Conservation (phyloP, 345 rosid species). For the Brassica juncea region DNA sequence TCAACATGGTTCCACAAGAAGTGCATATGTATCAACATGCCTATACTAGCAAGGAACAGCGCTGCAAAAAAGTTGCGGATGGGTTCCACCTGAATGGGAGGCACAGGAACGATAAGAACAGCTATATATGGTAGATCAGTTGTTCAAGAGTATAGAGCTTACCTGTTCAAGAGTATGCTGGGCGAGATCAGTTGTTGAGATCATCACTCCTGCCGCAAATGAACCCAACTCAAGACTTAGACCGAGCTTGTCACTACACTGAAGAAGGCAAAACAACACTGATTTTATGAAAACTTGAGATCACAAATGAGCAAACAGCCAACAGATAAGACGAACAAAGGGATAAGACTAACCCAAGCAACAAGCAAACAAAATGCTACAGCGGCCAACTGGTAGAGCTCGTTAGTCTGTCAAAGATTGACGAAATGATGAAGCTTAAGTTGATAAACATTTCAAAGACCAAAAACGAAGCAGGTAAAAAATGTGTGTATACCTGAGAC, state of each 20-base stretch:
- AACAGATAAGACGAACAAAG: constrained; percentile 37
- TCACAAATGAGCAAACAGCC: constrained; percentile 1
- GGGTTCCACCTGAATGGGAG: constrained; percentile 71
- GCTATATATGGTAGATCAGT: neutral
- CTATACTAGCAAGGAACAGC: constrained; percentile 88
- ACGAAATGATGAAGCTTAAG: constrained; percentile 3
- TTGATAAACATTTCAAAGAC: constrained; percentile 26
- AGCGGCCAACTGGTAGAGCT: constrained; percentile 94
- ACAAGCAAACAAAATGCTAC: constrained; percentile 98
- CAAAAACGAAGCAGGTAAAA: constrained; percentile 15
- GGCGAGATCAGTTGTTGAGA: constrained; percentile 93
- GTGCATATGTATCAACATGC: constrained; percentile 88
- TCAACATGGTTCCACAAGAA: constrained; percentile 95
- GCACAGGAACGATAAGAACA: neutral
- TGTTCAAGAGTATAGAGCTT: constrained; percentile 14
- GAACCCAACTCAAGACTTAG: constrained; percentile 97
- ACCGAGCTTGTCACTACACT: constrained; percentile 98
- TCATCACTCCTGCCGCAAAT: constrained; percentile 99
- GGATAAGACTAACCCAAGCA: constrained; percentile 80
- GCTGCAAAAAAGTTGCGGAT: constrained; percentile 95
- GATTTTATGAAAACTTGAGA: constrained; percentile 11
- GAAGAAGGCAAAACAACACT: constrained; percentile 41
- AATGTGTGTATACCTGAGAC: constrained; percentile 57
- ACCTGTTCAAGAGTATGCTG: constrained; percentile 97
- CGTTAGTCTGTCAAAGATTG: constrained; percentile 76